Conservation (phyloP, 352 stramenopile species). For the Elongisporangium senticosum region DNA sequence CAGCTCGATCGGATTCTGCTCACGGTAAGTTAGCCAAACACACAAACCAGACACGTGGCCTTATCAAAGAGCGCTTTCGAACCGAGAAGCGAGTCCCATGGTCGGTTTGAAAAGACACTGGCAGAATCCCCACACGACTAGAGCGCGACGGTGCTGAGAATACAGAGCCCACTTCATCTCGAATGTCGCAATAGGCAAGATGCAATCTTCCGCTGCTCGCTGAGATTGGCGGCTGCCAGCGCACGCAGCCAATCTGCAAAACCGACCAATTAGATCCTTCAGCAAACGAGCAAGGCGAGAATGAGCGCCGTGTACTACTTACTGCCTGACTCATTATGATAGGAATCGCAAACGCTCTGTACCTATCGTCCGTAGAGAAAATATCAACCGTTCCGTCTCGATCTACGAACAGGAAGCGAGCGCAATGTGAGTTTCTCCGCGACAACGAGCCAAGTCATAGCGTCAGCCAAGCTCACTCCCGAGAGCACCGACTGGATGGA, state of each 20-base stretch:
- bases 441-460: too few species aligned
- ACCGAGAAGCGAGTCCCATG: slow-evolving; percentile 1
- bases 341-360: background rate
- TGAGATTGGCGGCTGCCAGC: background rate
- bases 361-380: background rate
- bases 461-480: background rate
- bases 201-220: background rate
- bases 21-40: background rate
- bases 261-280: background rate
- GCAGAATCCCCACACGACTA: background rate
- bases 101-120: background rate
- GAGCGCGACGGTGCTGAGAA: background rate
- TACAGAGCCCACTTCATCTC: background rate
- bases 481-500: background rate
- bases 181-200: background rate
- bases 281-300: background rate
- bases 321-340: background rate
- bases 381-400: background rate
- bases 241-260: background rate
- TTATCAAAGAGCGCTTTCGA: background rate
- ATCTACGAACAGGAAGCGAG: background rate
- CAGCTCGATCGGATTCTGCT: background rate
- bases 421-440: background rate
- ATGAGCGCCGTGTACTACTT: too few species aligned
- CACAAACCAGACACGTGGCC: background rate